phyloP scores from a whole-genome alignment of 139 green algal genomes.

The Pleodorina starrii region DNA sequence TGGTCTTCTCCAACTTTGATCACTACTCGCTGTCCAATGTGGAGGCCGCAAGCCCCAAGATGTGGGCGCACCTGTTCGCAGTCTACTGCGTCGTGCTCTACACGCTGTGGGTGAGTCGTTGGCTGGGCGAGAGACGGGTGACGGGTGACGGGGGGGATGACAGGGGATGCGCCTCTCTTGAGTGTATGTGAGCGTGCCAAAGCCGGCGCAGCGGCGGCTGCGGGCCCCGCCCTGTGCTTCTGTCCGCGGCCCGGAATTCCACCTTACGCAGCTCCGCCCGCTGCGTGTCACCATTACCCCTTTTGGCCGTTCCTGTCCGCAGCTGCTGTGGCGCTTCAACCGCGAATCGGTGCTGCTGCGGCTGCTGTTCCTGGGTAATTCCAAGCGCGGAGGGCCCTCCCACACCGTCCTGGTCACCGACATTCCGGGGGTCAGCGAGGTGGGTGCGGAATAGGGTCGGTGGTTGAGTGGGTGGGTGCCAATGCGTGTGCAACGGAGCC shows the following conservation, averaged over 20 bases:
- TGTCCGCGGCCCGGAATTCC: no score
- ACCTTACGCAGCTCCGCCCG: no score
- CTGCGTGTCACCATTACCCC: no score
- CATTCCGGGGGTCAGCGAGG: constrained; percentile 43
- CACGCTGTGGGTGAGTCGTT: constrained; percentile 55
- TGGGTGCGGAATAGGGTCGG: background rate
- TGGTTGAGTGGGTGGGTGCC: background rate
- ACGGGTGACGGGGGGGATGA: no score
- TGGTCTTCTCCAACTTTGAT: constrained; percentile 54
- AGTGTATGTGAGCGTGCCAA: no score
- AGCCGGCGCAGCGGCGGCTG: no score
- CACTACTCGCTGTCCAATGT: constrained; percentile 74
- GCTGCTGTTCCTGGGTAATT: constrained; percentile 79
- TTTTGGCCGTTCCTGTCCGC: no score
- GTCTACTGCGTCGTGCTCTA: constrained; percentile 68
- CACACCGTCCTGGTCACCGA: constrained; percentile 62
- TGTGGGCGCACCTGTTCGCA: constrained; percentile 72
- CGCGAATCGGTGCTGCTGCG: constrained; percentile 76
- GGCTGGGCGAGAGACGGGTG: no score
- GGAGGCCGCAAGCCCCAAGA: constrained; percentile 10
- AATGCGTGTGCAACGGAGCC: no score
- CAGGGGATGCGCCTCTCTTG: no score
- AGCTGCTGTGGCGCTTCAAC: constrained; percentile 78
- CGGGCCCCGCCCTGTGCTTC: no score
- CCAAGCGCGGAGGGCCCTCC: constrained; percentile 34